phyloP scores from a whole-genome alignment of 2,329 filamentous ascomycete species.

The Ascochyta clinopodiicola region DNA sequence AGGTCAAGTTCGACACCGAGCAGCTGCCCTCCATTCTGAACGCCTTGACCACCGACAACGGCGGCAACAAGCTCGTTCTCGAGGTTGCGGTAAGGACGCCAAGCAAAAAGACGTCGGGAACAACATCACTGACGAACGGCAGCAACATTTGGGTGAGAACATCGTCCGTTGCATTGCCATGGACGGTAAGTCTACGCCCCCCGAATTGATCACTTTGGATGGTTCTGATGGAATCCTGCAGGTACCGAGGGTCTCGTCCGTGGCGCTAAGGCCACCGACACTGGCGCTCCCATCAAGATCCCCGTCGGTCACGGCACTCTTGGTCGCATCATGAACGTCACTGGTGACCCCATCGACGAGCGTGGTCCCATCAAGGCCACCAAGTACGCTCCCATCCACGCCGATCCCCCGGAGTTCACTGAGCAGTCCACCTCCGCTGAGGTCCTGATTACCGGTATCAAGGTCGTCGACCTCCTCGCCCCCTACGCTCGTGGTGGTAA shows the following conservation, averaged over 20 bases:
- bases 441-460: constrained; percentile 98
- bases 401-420: constrained; percentile 87
- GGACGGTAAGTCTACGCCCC: constrained; percentile 75
- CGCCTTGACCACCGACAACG: constrained; percentile 89
- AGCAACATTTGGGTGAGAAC: constrained; percentile 99
- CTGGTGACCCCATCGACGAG: constrained; percentile 99
- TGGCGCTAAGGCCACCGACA: constrained; percentile 84
- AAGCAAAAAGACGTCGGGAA: constrained; percentile 30
- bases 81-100: constrained; percentile 84
- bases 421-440: constrained; percentile 97
- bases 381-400: constrained; percentile 90
- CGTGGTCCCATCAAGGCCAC: constrained; percentile 95
- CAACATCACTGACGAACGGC: constrained; percentile 35
- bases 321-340: constrained; percentile 99
- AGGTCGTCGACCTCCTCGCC: constrained; percentile 98
- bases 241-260: constrained; percentile 99
- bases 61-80: constrained; percentile 90
- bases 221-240: constrained; percentile 49
- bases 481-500: constrained; percentile 99
- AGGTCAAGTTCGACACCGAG: constrained; percentile 95
- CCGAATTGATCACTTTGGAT: constrained; percentile 2
- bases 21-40: constrained; percentile 98
- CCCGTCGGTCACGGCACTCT: constrained; percentile 93
- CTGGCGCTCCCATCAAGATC: constrained; percentile 93
- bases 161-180: constrained; percentile 99